Evolutionary conservation across 169 alveolate species (phyloP).

Genomic region (Theileria luwenshuni): DNA sequence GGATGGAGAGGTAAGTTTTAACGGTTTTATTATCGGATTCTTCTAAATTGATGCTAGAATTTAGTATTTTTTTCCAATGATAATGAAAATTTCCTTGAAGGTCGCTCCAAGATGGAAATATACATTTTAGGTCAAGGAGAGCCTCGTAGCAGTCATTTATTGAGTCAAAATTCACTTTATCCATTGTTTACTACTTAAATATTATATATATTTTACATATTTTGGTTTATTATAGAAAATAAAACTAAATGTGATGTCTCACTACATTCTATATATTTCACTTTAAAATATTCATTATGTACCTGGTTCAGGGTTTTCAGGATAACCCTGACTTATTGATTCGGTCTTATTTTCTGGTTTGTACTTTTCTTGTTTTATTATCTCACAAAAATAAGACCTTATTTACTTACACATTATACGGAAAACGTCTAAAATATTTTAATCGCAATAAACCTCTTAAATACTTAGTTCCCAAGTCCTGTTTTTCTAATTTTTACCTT

Average conservation of each 20-base stretch:
- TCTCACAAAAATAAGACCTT: slow-evolving; percentile 48
- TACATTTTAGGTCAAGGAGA: slow-evolving; percentile 72
- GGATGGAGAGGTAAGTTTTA: slow-evolving; percentile 23
- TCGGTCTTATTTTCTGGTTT: slow-evolving; percentile 37
- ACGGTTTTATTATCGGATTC: slow-evolving; percentile 34
- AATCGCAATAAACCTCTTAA: slow-evolving; percentile 28
- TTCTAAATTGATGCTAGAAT: slow-evolving; percentile 38
- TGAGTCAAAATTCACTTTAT: not conserved
- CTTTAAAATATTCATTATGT: not conserved
- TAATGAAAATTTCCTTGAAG: slow-evolving; percentile 68
- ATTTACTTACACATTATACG: slow-evolving; percentile 70
- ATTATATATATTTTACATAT: not conserved
- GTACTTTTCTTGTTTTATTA: slow-evolving; percentile 52
- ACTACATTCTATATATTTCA: slow-evolving; percentile 6
- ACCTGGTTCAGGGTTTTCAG: not conserved
- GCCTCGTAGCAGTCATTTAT: slow-evolving; percentile 73
- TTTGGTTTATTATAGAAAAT: not conserved
- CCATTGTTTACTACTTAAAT: not conserved
- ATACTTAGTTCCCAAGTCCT: slow-evolving; percentile 61
- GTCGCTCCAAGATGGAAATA: slow-evolving; percentile 79
- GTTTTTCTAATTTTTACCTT: slow-evolving; percentile 68
- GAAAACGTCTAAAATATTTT: slow-evolving; percentile 62
- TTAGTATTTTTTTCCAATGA: slow-evolving; percentile 74
- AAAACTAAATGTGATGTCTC: not conserved
- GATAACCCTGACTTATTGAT: slow-evolving; percentile 15